Base-by-base conservation (phyloP, 2,329 filamentous ascomycete species). In the Exophiala lecanii-corni region DNA sequence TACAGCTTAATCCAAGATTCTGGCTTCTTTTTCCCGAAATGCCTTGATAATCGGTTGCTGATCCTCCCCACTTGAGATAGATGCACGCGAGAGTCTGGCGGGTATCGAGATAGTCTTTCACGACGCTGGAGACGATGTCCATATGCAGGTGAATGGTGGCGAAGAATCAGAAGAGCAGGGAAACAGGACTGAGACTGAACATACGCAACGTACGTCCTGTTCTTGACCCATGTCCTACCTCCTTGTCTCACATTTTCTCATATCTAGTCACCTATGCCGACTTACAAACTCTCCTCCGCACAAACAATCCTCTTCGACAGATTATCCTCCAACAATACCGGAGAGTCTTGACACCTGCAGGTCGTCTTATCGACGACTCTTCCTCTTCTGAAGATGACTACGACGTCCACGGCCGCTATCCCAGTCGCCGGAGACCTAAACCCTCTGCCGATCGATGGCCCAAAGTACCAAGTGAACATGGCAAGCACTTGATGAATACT, bases 401-500 rank as follows among this genome's bases (percentile, higher is more conserved):
- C 33, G 55, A 58, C 39, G 59, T 57, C 9, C 59, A 62, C 36
- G 59, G 61, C 15, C 56, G 54, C 51, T 50, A 41, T 37, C 50
- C 43, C 43, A 59, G 67, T 36, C 64, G 71, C 37, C 68, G 71
- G 55, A 65, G 72, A 30, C 63, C 62, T 48, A 66, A 67, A 13
- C 61, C 68, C 5, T 50, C 57, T 4, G 62, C 59, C 15, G 62
- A 80, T 49, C 68, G 78, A 33, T 89, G 89, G 47, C 87, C 89
- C n/a, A 85, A 85, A 55, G 80, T 95, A 0, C 91, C 91, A 0
- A 95, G 83, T 57, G 79, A 85, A 9, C 74, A 79, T 49, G 91
- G 92, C 5, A 72, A 66, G 36, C 78, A 83, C 55, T 69, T 97
- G 49, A 95, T 97, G 89, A 73, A 79, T 28, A 84, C 82, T 20